Evolutionary conservation across 306 rosid species (phyloP).

Genomic region (Fragaria nilgerrensis): DNA sequence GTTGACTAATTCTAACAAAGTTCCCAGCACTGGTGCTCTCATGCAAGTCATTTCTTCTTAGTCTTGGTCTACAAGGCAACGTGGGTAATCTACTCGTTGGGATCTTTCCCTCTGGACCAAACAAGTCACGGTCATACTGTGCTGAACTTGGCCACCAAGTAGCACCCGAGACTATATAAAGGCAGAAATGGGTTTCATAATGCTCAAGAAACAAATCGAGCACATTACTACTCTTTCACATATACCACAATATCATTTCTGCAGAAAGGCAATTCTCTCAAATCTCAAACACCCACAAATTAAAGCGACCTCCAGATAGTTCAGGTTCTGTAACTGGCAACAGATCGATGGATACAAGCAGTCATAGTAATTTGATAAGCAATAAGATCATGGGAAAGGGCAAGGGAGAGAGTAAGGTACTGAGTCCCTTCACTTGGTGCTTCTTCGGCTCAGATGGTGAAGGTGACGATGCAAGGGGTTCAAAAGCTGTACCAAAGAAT

Average conservation of each 20-base stretch:
- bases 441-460: neutral
- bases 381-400: constrained; percentile 19
- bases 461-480: constrained; percentile 17
- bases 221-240: neutral
- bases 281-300: neutral
- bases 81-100: neutral
- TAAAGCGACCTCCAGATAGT: neutral
- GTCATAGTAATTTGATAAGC: neutral
- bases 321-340: neutral
- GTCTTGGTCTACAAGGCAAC: neutral
- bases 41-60: too few species aligned
- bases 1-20: too few species aligned
- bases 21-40: too few species aligned
- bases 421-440: constrained; percentile 6
- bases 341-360: neutral
- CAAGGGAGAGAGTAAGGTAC: neutral
- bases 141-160: constrained; percentile 9
- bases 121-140: neutral
- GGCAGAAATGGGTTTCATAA: neutral
- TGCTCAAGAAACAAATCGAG: constrained; percentile 1
- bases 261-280: neutral
- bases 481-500: constrained; percentile 14
- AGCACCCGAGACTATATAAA: constrained; percentile 1
- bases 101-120: neutral
- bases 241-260: neutral